A percentile compares a stretch with the other conserved stretches of the same genome.
These are phyloP conservation scores for Backusella westeae DNA, from an alignment of 192 early-diverging fungal species.

Conservation along the genomic window DNA sequence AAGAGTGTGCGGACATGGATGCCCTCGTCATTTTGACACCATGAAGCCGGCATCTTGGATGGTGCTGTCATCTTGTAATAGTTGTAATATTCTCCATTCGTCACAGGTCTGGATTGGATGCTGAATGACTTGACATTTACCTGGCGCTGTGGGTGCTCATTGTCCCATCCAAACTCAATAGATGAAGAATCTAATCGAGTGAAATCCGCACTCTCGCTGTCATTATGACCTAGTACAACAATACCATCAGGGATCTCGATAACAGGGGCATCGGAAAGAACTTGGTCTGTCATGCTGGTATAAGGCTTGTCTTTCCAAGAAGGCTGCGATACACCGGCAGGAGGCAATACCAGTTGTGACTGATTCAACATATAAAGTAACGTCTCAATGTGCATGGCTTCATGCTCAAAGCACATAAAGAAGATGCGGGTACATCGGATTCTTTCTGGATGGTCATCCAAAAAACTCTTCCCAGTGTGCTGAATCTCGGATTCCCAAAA, in stretches of 20 bases:
- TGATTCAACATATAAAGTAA: slow-evolving; percentile 89
- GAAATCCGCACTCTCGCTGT: slow-evolving; percentile 52
- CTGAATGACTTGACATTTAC: slow-evolving; percentile 44
- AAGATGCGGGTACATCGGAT: slow-evolving; percentile 54
- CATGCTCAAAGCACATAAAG: slow-evolving; percentile 92
- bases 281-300: neutral
- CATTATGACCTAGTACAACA: slow-evolving; percentile 61
- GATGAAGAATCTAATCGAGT: slow-evolving; percentile 12
- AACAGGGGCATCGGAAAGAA: neutral
- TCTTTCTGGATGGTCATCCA: slow-evolving; percentile 26
- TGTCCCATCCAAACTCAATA: slow-evolving; percentile 84
- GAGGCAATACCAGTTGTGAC: slow-evolving; percentile 46
- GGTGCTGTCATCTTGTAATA: slow-evolving; percentile 44
- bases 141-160: slow-evolving; percentile 63
- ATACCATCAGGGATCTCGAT: slow-evolving; percentile 1
- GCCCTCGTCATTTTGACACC: slow-evolving; percentile 36
- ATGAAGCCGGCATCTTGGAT: slow-evolving; percentile 49
- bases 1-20: slow-evolving; percentile 65
- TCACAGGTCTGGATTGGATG: slow-evolving; percentile 79
- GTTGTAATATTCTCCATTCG: slow-evolving; percentile 68
- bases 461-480: neutral
- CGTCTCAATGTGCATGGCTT: slow-evolving; percentile 93
- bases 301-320: slow-evolving; percentile 1
- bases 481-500: slow-evolving; percentile 20
- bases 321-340: slow-evolving; percentile 42